A percentile compares a stretch with the other conserved stretches of the same genome.
These are phyloP conservation scores for Melanogaster broomeanus DNA, from an alignment of 768 basidiomycete genomes.

Conservation along the genomic window DNA sequence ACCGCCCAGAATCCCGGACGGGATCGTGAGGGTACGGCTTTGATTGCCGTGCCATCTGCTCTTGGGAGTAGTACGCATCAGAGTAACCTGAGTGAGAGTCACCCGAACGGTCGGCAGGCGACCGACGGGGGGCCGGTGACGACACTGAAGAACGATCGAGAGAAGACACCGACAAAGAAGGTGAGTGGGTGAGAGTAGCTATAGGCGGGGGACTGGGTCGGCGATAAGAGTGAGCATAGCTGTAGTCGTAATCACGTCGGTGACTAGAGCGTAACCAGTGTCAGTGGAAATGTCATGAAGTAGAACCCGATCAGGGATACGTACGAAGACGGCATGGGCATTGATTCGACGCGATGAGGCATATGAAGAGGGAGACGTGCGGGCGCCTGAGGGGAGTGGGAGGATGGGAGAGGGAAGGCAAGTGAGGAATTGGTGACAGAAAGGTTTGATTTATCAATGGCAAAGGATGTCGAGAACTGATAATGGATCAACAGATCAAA, in stretches of 20 bases:
- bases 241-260: slow-evolving; percentile 40
- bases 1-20: slow-evolving; percentile 30
- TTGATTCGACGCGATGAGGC: slow-evolving; percentile 53
- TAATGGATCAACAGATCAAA: slow-evolving; percentile 41
- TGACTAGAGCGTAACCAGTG: slow-evolving; percentile 27
- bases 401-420: slow-evolving; percentile 15
- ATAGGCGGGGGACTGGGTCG: slow-evolving; percentile 50
- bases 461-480: slow-evolving; percentile 38
- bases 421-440: slow-evolving; percentile 24
- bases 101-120: slow-evolving; percentile 34
- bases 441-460: slow-evolving; percentile 39
- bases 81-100: slow-evolving; percentile 33
- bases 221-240: slow-evolving; percentile 41
- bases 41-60: slow-evolving; percentile 31
- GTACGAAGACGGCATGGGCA: slow-evolving; percentile 35
- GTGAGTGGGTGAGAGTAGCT: slow-evolving; percentile 56
- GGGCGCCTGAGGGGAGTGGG: slow-evolving; percentile 12
- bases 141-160: slow-evolving; percentile 60
- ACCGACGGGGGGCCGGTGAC: slow-evolving; percentile 56
- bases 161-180: slow-evolving; percentile 59
- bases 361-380: slow-evolving; percentile 33
- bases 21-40: slow-evolving; percentile 35
- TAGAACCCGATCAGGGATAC: slow-evolving; percentile 22
- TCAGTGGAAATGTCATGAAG: slow-evolving; percentile 33
- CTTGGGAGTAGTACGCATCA: slow-evolving; percentile 43